These are phyloP conservation scores for Pugionium dolabratum DNA, from an alignment of 345 rosid genomes.

Conservation along the genomic window DNA sequence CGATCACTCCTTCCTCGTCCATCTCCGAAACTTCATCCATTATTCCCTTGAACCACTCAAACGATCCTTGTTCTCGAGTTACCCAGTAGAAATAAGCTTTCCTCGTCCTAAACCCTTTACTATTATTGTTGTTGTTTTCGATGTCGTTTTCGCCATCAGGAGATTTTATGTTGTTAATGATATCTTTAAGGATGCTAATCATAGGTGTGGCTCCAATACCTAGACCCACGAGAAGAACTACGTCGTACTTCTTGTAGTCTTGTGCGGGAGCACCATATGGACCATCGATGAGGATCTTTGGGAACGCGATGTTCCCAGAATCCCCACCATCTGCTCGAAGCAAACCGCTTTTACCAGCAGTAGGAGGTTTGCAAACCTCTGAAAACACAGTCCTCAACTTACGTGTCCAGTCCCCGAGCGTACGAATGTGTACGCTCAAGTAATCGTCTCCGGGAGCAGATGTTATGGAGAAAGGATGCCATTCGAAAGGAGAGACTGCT, in stretches of 20 bases:
- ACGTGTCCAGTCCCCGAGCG: constrained; percentile 87
- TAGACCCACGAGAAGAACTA: constrained; percentile 78
- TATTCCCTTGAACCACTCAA: constrained; percentile 93
- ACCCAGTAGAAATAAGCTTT: constrained; percentile 96
- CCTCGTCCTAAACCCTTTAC: constrained; percentile 52
- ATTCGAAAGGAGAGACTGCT: constrained; percentile 83
- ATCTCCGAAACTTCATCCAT: constrained; percentile 88
- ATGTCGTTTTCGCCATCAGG: constrained; percentile 29
- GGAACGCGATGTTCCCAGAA: constrained; percentile 57
- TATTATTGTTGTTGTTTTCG: constrained; percentile 41
- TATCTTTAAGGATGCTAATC: constrained; percentile 91
- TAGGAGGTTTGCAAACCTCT: constrained; percentile 68
- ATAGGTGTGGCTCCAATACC: constrained; percentile 96
- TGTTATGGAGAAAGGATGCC: too few relatives aligned
- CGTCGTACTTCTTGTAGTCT: constrained; percentile 88
- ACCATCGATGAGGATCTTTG: constrained; percentile 79
- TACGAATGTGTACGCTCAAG: constrained; percentile 83
- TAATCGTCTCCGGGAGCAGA: constrained; percentile 89
- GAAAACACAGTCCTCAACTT: constrained; percentile 76
- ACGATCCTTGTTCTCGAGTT: constrained; percentile 89
- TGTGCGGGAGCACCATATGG: constrained; percentile 95
- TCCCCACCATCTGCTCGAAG: constrained; percentile 61
- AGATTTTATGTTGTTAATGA: constrained; percentile 69
- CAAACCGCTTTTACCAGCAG: constrained; percentile 63
- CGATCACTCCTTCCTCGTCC: constrained; percentile 70